phyloP scores from a whole-genome alignment of 2,329 filamentous ascomycete genomes.

The Aspergillus vadensis region DNA sequence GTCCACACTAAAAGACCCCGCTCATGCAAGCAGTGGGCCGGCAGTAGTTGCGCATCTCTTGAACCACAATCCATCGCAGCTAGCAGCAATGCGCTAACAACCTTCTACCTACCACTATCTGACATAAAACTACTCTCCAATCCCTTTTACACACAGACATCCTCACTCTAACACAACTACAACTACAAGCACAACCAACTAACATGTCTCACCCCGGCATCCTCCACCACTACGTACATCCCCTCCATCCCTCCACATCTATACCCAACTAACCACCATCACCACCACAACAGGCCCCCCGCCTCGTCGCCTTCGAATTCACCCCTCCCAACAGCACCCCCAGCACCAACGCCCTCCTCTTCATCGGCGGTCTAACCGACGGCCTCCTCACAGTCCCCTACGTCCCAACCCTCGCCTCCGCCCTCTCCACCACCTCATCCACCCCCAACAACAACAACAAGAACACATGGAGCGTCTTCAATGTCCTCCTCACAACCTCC shows the following conservation, averaged over 20 bases:
- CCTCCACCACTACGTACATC: conserved; percentile 42
- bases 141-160: background rate
- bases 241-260: background rate
- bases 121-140: background rate
- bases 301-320: conserved; percentile 47
- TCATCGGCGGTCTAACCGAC: conserved; percentile 62
- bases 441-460: conserved; percentile 18
- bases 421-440: conserved; percentile 40
- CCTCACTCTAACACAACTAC: background rate
- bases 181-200: background rate
- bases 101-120: background rate
- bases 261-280: background rate
- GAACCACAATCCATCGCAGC: background rate
- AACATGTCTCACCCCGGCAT: conserved; percentile 31
- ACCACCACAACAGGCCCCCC: conserved; percentile 34
- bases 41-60: background rate
- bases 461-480: conserved; percentile 56
- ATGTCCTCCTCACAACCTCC: conserved; percentile 54
- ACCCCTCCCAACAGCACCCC: conserved; percentile 23
- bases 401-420: conserved; percentile 51
- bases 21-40: background rate
- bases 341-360: conserved; percentile 56
- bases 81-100: background rate
- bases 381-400: conserved; percentile 59
- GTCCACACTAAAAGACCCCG: background rate